Base-by-base conservation (phyloP, 441 rosid genomes). In the Adansonia madagascariensis region DNA sequence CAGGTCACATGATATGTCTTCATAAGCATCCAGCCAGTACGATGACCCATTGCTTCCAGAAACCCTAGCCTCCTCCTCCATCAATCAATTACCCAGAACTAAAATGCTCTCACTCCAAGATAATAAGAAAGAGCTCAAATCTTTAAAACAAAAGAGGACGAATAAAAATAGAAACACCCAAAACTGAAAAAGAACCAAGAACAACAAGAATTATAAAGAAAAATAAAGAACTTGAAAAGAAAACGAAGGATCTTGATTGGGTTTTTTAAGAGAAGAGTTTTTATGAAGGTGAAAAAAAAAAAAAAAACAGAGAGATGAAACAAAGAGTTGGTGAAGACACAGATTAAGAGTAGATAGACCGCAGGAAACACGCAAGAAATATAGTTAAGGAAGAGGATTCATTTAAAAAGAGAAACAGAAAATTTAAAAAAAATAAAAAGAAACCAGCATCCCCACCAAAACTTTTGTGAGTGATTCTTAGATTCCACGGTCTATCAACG, bases 401-500 rank as follows among this genome's bases (percentile, higher is more conserved):
- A 68, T 55, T 81, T 79, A 57, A 64, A 74, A 75, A 55, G 56
- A 80, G 77, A 78, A 79, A 75, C 72, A 71, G 70, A 72, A 82
- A 75, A 35, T 63, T 63, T 4, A 35, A 55, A 39, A 43, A 56
- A 31, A 24, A 65, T 15, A 77, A 71, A 78, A 75, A 70, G 81
- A 44, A 68, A 75, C 61, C 66, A 74, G 53, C 77, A 82, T 22
- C 79, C 79, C 79, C 67, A 77, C 75, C 78, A 66, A 68, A 73
- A 76, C 83, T 77, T 64, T 57, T 82, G 24, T 46, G 86, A 65
- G 91, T 79, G 91, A 91, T 87, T 90, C 90, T 72, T 59, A 81
- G 92, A 91, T 90, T 90, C 91, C 85, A 91, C 90, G 91, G 93
- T 83, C 97, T 90, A 90, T 89, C 88, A 82, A 89, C 89, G 86